phyloP scores from a whole-genome alignment of 2,329 filamentous ascomycete species.

The Cercospora citrullina region DNA sequence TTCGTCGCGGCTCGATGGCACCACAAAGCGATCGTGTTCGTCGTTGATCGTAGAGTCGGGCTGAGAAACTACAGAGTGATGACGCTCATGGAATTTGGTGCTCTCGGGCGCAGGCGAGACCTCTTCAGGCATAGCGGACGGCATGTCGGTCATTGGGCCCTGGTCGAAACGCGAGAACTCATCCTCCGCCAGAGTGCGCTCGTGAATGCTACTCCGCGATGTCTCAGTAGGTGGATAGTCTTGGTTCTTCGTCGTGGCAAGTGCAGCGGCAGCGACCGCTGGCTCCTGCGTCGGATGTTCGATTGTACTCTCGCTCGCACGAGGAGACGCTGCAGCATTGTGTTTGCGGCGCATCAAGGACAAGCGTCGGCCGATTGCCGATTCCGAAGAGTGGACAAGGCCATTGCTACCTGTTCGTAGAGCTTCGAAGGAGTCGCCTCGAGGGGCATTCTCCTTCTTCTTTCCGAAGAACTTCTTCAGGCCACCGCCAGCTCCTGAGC shows the following conservation, averaged over 20 bases:
- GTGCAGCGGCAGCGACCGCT: conserved; percentile 23
- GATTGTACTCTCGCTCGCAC: conserved; percentile 28
- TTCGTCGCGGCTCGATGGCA: conserved; percentile 13
- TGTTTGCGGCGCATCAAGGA: conserved; percentile 46
- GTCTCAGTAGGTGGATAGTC: conserved; percentile 53
- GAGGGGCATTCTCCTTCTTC: conserved; percentile 56
- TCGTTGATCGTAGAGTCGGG: conserved; percentile 19
- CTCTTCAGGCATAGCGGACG: conserved; percentile 68
- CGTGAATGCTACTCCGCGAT: conserved; percentile 61
- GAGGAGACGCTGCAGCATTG: conserved; percentile 14
- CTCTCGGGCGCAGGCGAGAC: conserved; percentile 22
- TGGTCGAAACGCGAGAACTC: conserved; percentile 78
- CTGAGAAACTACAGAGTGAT: conserved; percentile 21
- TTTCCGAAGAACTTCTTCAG: conserved; percentile 67
- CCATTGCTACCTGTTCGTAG: conserved; percentile 40
- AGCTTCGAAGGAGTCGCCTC: conserved; percentile 50
- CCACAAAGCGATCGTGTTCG: conserved; percentile 18
- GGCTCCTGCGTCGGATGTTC: conserved; percentile 17
- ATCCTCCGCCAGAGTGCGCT: conserved; percentile 59
- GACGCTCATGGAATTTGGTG: conserved; percentile 27
- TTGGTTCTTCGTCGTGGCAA: conserved; percentile 41
- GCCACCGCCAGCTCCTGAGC: conserved; percentile 45
- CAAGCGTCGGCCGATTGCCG: conserved; percentile 41
- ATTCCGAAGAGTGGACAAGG: conserved; percentile 35
- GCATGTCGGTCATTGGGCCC: conserved; percentile 82